Base-by-base conservation (phyloP, 257 asterid genomes). In the Verbena officinalis region DNA sequence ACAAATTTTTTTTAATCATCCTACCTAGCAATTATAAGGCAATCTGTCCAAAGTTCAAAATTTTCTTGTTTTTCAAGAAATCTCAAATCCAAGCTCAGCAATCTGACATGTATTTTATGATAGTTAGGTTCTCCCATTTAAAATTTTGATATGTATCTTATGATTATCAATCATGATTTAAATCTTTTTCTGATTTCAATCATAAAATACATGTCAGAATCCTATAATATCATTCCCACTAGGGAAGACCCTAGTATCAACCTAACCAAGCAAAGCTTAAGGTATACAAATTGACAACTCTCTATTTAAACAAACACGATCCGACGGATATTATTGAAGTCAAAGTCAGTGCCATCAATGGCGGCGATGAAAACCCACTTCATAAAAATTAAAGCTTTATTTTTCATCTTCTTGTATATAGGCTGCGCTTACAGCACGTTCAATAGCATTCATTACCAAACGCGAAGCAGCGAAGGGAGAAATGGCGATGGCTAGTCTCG, bases 401-500 rank as follows among this genome's bases (percentile, higher is more conserved):
- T 38, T 38, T 24, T 21, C 46, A 20, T 23, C 22, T 24, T 44
- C 51, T 43, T 46, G 42, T 16, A 51, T 38, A 50, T 27, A 69
- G 59, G 17, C 73, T 20, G 50, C 57, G 51, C 42, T 36, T 22
- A 42, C 10, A 48, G 39, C 16, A n/a, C 64, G 50, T 57, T 38
- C 48, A 1, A 36, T 38, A 21, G 52, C 36, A 39, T 42, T 15
- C 44, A 42, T 23, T 24, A 62, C 19, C 56, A 14, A n/a, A n/a
- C n/a, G n/a, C n/a, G n/a, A n/a, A n/a, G n/a, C 34, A 45, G 2
- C 5, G 16, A 5, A 44, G n/a, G 9, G 6, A 20, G 51, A 62
- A 39, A 84, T 84, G 85, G 82, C 87, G 81, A 84, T 76, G 90
- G 83, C 80, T 68, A 77, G 24, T 67, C 55, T 80, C 55, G 84